Evolutionary conservation across 805 yeast genomes (phyloP).

Genomic region (Aciculoconidium aculeatum): DNA sequence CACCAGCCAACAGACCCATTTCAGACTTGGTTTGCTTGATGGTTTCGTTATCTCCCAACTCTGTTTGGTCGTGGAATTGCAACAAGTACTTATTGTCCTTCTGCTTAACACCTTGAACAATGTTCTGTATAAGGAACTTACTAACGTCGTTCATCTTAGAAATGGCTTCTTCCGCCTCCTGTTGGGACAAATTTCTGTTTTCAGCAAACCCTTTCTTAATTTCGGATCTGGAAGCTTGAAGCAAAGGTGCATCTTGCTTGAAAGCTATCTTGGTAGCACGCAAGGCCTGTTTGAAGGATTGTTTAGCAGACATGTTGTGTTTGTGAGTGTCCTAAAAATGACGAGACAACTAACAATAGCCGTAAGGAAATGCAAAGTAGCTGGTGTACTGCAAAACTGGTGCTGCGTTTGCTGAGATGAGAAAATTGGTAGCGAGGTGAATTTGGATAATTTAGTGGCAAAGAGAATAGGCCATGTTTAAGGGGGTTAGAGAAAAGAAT

Average conservation of each 20-base stretch:
- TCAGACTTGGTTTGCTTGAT: slow-evolving; percentile 47
- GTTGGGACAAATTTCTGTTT: slow-evolving; percentile 15
- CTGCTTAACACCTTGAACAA: slow-evolving; percentile 74
- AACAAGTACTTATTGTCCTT: slow-evolving; percentile 43
- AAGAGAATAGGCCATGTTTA: no score
- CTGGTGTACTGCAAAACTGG: no score
- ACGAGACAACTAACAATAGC: no score
- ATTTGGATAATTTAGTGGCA: no score
- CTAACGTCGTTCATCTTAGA: slow-evolving; percentile 65
- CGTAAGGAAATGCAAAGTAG: no score
- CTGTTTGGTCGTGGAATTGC: slow-evolving; percentile 75
- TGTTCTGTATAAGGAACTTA: slow-evolving; percentile 57
- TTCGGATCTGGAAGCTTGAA: slow-evolving; percentile 55
- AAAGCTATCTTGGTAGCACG: slow-evolving; percentile 65
- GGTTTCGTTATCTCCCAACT: slow-evolving; percentile 85
- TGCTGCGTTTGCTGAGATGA: no score
- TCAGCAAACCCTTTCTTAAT: slow-evolving; percentile 50
- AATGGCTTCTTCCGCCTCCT: slow-evolving; percentile 37
- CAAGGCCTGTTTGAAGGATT: slow-evolving; percentile 57
- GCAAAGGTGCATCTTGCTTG: slow-evolving; percentile 40
- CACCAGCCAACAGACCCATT: slow-evolving; percentile 44
- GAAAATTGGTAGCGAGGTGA: no score
- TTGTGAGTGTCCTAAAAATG: not conserved
- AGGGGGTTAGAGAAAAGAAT: no score
- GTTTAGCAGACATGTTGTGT: not conserved